phyloP scores from a whole-genome alignment of 2,329 filamentous ascomycete species.

The Botrytis hyacinthi region DNA sequence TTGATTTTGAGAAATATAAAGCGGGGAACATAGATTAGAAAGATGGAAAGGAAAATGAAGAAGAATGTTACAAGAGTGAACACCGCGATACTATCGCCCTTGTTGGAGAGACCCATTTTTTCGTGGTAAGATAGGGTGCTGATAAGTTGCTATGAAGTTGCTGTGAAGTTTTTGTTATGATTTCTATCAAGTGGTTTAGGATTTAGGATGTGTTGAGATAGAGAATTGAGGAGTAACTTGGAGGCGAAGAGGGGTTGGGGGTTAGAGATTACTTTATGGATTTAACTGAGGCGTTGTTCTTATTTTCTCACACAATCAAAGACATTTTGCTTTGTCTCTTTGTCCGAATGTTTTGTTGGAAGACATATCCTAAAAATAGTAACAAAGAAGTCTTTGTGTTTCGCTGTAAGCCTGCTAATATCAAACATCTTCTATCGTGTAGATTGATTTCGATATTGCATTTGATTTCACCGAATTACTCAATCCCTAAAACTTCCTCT shows the following conservation, averaged over 20 bases:
- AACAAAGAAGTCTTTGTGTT: neutral
- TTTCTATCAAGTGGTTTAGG: neutral
- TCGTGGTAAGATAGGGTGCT: neutral
- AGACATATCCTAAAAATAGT: neutral
- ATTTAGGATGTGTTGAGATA: neutral
- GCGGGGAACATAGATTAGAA: neutral
- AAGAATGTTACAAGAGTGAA: neutral
- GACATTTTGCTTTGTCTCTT: neutral
- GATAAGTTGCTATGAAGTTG: neutral
- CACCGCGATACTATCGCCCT: neutral
- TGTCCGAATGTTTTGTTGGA: neutral
- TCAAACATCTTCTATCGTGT: neutral
- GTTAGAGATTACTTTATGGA: neutral
- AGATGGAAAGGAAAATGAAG: neutral
- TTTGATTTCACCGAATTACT: neutral
- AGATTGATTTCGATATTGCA: neutral
- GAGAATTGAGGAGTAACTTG: neutral
- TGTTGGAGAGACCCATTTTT: slow-evolving; percentile 12
- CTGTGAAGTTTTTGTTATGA: neutral
- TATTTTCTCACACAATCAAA: neutral
- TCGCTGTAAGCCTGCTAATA: too few species aligned
- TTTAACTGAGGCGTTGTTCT: neutral
- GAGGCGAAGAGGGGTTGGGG: too few species aligned
- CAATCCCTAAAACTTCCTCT: neutral
- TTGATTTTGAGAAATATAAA: neutral